Evolutionary conservation across 1,284 basidiomycete genomes (phyloP).

Genomic region (Pseudozyma hubeiensis): DNA sequence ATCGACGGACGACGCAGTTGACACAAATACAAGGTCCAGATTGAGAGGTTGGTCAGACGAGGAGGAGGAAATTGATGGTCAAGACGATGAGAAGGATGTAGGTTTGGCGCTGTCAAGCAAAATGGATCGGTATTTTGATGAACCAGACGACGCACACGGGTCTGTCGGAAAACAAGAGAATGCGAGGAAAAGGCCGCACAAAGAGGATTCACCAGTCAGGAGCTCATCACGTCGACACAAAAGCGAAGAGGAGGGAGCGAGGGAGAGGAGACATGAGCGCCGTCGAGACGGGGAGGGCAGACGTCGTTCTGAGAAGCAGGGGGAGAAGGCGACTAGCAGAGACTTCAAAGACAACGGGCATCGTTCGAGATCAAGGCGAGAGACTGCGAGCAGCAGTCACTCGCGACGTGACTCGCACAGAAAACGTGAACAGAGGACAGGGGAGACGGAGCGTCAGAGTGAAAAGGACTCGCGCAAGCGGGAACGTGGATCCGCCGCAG

Average conservation of each 20-base stretch:
- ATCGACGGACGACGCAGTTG: neutral
- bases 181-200: neutral
- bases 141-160: constrained; percentile 2
- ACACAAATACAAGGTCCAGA: neutral
- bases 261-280: neutral
- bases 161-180: neutral
- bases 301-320: neutral
- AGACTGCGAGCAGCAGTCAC: neutral
- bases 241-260: neutral
- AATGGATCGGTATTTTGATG: constrained; percentile 63
- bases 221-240: neutral
- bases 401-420: constrained; percentile 4
- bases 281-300: neutral
- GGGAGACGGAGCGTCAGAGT: neutral
- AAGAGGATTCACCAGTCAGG: constrained; percentile 4
- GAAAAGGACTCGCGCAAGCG: neutral
- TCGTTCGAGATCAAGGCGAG: neutral
- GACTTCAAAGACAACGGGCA: neutral
- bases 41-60: constrained; percentile 23
- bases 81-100: neutral
- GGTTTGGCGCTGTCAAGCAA: constrained; percentile 35
- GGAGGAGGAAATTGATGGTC: neutral
- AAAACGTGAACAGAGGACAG: neutral
- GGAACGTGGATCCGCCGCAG: neutral
- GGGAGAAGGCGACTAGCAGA: neutral